Conservation (phyloP, 441 rosid species). For the Populus tomentosa region DNA sequence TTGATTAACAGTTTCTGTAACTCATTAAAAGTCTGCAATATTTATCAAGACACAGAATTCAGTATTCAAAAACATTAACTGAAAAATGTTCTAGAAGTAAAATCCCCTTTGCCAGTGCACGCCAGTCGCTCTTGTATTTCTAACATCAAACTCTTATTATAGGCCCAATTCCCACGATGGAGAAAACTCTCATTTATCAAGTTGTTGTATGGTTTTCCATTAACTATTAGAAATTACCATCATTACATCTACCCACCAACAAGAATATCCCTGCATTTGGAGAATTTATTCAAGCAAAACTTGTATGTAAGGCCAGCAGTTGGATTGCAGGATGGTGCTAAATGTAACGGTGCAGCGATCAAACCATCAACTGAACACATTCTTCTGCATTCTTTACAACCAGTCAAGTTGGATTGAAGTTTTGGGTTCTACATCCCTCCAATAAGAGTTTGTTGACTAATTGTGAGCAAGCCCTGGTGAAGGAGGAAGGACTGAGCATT, state of each 20-base stretch:
- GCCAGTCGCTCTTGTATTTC: neutral
- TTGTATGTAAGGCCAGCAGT: neutral
- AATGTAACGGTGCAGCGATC: neutral
- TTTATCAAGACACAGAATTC: constrained; percentile 18
- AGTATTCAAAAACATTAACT: neutral
- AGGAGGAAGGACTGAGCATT: neutral
- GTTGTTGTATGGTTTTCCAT: neutral
- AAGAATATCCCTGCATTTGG: neutral
- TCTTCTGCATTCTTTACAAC: neutral
- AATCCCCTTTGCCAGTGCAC: neutral
- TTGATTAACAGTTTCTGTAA: constrained; percentile 70
- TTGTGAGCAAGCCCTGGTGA: neutral
- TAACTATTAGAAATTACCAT: too few species aligned
- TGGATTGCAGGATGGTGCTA: neutral
- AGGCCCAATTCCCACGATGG: neutral
- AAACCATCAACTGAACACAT: neutral
- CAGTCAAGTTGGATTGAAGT: neutral
- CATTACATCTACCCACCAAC: neutral
- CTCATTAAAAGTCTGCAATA: constrained; percentile 67
- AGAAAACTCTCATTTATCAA: too few species aligned
- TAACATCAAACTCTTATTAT: neutral
- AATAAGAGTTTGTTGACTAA: neutral
- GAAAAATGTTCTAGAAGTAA: neutral
- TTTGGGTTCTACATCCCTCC: neutral
- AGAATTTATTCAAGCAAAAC: neutral